Evolutionary conservation across 495 filamentous ascomycete genomes (phyloP).

Genomic region (Penicillium coffeae): DNA sequence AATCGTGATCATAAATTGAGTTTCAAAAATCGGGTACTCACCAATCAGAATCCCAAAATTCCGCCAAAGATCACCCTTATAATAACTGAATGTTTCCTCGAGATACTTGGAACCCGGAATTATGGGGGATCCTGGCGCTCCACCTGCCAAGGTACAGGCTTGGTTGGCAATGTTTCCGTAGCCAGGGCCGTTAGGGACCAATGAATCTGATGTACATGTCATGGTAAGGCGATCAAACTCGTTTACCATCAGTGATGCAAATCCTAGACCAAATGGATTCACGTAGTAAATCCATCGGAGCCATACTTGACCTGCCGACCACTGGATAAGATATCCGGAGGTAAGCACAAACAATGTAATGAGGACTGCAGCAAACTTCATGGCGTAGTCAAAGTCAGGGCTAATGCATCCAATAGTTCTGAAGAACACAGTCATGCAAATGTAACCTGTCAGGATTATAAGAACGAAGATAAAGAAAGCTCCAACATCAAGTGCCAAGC

Average conservation of each 20-base stretch:
- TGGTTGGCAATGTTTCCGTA: constrained; percentile 67
- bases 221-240: constrained; percentile 66
- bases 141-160: constrained; percentile 70
- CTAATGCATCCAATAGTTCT: constrained; percentile 72
- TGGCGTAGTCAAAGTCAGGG: constrained; percentile 81
- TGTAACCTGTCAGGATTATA: constrained; percentile 64
- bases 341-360: constrained; percentile 78
- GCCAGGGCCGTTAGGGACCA: constrained; percentile 60
- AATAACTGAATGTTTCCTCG: constrained; percentile 58
- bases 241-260: constrained; percentile 76
- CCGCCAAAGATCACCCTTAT: constrained; percentile 60
- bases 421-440: constrained; percentile 78
- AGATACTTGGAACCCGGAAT: constrained; percentile 63
- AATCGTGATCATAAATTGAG: no score
- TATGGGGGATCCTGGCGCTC: constrained; percentile 53
- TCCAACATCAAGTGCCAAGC: constrained; percentile 60
- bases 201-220: constrained; percentile 57
- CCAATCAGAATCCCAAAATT: constrained; percentile 69
- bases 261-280: constrained; percentile 71
- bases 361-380: constrained; percentile 71
- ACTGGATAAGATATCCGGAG: constrained; percentile 77
- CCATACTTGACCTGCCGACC: constrained; percentile 65
- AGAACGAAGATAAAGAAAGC: constrained; percentile 78
- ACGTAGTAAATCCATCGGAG: constrained; percentile 79
- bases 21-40: no score